A percentile compares a stretch with the other conserved stretches of the same genome.
These are phyloP conservation scores for Penstemon eatonii DNA, from an alignment of 257 asterid genomes.

Conservation along the genomic window DNA sequence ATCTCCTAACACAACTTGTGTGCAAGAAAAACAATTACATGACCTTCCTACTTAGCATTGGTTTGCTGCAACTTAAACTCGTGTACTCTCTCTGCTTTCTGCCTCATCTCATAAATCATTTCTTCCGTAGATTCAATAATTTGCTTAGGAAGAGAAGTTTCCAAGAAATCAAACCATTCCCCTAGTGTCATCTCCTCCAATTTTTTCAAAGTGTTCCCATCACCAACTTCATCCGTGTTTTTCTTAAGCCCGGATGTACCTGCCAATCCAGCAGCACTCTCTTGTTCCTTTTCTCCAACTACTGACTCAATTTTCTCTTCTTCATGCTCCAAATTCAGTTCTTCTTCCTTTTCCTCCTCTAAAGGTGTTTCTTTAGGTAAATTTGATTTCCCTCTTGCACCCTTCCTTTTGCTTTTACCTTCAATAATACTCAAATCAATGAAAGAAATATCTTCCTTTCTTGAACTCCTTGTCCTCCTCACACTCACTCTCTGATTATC, in stretches of 20 bases:
- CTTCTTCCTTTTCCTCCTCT: constrained; percentile 31
- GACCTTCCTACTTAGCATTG: constrained; percentile 33
- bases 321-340: constrained; percentile 20
- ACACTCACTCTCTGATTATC: constrained; percentile 23
- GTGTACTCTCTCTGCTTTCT: constrained; percentile 50
- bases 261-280: constrained; percentile 27
- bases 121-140: constrained; percentile 60
- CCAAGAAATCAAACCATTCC: constrained; percentile 67
- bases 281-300: constrained; percentile 22
- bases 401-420: constrained; percentile 32
- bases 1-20: too few relatives aligned
- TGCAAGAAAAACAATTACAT: too few relatives aligned
- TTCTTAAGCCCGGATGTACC: constrained; percentile 39
- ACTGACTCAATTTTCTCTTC: constrained; percentile 20
- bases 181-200: constrained; percentile 68
- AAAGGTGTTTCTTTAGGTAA: constrained; percentile 16
- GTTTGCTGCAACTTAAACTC: constrained; percentile 57
- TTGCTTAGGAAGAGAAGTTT: constrained; percentile 54
- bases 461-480: constrained; percentile 45
- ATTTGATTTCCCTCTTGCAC: constrained; percentile 37
- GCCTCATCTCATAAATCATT: constrained; percentile 60
- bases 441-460: constrained; percentile 24
- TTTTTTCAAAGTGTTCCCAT: constrained; percentile 29
- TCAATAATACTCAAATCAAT: constrained; percentile 31
- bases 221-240: constrained; percentile 4